Percentiles rank a stretch among this genome's conserved stretches.
phyloP scores from a whole-genome alignment of 2,329 filamentous ascomycete species.

The Fusarium pseudograminearum region DNA sequence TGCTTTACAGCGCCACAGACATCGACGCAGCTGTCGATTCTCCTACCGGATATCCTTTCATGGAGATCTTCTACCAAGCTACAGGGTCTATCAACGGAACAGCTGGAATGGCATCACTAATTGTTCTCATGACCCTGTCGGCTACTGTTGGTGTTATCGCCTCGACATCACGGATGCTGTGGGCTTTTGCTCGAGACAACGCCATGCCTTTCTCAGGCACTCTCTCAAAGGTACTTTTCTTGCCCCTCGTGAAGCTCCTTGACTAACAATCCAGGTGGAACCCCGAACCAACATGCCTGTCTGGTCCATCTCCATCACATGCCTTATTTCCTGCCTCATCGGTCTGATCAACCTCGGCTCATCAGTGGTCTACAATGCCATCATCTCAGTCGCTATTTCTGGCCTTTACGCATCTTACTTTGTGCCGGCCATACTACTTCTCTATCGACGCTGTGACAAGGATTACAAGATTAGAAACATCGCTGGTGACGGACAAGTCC shows the following conservation, averaged over 20 bases:
- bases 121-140: conserved; percentile 42
- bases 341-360: conserved; percentile 44
- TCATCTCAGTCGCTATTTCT: conserved; percentile 39
- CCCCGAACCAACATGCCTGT: conserved; percentile 39
- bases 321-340: conserved; percentile 40
- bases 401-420: conserved; percentile 43
- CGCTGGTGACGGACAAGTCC: conserved; percentile 31
- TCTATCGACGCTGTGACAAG: conserved; percentile 42
- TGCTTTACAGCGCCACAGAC: conserved; percentile 43
- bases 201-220: conserved; percentile 39
- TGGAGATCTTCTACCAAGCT: conserved; percentile 44
- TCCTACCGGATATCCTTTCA: conserved; percentile 41
- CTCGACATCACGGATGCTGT: conserved; percentile 43
- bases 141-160: conserved; percentile 44
- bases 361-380: conserved; percentile 41
- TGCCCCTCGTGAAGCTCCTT: fast-evolving
- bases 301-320: conserved; percentile 39
- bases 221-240: conserved; percentile 25
- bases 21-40: conserved; percentile 39
- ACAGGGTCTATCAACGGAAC: conserved; percentile 38
- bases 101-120: conserved; percentile 34
- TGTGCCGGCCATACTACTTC: conserved; percentile 38
- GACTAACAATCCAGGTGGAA: conserved; percentile 32
- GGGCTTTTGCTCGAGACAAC: conserved; percentile 41
- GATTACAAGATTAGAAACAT: conserved; percentile 39